These are phyloP conservation scores for Cynara cardunculus DNA, from an alignment of 129 eudicot species.

Conservation along the genomic window DNA sequence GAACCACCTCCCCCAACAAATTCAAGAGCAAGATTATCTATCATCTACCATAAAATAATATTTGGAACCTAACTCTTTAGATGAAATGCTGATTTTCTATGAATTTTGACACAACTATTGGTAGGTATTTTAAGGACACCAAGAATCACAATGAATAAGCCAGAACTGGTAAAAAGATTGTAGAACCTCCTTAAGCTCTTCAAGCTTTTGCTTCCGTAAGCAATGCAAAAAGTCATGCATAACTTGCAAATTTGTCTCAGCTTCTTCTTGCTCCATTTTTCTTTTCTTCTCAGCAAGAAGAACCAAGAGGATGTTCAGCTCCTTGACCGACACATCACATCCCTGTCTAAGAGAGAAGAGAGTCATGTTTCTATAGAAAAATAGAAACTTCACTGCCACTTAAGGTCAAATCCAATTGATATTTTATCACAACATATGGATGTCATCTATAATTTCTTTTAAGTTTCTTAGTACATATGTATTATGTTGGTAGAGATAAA, in stretches of 20 bases:
- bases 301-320: slow-evolving; percentile 56
- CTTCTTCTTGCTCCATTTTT: slow-evolving; percentile 94
- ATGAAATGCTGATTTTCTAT: background rate
- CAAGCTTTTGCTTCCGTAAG: slow-evolving; percentile 72
- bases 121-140: background rate
- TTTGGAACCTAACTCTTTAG: background rate
- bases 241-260: slow-evolving; percentile 79
- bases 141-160: background rate
- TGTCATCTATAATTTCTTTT: background rate
- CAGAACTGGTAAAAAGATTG: background rate
- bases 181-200: slow-evolving; percentile 81
- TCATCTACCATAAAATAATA: background rate
- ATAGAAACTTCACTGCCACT: background rate
- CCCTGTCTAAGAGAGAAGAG: slow-evolving; percentile 61
- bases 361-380: slow-evolving; percentile 8
- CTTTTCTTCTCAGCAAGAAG: slow-evolving; percentile 79
- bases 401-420: background rate
- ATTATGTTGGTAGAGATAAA: background rate
- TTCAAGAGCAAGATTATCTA: slow-evolving; percentile 4
- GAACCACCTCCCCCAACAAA: background rate
- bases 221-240: slow-evolving; percentile 67
- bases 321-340: slow-evolving; percentile 86
- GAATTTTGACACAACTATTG: background rate
- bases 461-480: background rate
- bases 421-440: background rate